Evolutionary conservation across 129 eudicot genomes (phyloP), one percentile per base, ranked within the genome.

Genomic region (Solidago caesia): DNA sequence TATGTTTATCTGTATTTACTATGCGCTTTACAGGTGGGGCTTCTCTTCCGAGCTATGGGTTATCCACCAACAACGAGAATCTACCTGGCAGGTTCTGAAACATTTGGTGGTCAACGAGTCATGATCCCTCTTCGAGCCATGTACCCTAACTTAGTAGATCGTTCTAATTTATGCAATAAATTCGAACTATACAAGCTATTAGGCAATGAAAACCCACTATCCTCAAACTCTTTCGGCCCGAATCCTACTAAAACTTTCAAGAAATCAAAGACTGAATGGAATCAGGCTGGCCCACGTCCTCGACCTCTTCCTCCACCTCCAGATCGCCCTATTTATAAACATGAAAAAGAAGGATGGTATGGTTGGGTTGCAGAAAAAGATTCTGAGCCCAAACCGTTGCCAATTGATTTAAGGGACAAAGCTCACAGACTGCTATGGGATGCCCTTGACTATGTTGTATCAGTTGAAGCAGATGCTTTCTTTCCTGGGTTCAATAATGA

Each of bases 221-320:
- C 84, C 25, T 66, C 74, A 5, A 76, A 82, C 83, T 51, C 76
- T 25, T 67, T 64, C 33, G 80, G 72, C 15, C 69, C 79, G 33
- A 79, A 77, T 72, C 85, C 86, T 4, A 62, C 72, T 12, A 90
- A 90, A 85, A 87, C 81, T 44, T 73, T 61, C 42, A 83, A 86
- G 26, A 76, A 74, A 52, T 60, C 63, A 33, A 91, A 84, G 73
- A 83, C 80, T 60, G 97, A 94, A 72, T 91, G 99, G 99, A 77
- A 91, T 58, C 82, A 87, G 71, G 93, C 97, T 59, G 99, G 97
- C 70, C 97, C 99, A 6, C 92, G 97, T 16, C 99, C 99, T 43
- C 88, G 97, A 75, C 97, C 99, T 53, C 99, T 91, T 68, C 99
- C 99, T 63, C 99, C 99, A 39, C 99, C 99, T 79, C 99, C 99